Percentiles rank a stretch among this genome's conserved stretches.
phyloP scores from a whole-genome alignment of 805 yeast species.

The Wickerhamiella bombiphila region DNA sequence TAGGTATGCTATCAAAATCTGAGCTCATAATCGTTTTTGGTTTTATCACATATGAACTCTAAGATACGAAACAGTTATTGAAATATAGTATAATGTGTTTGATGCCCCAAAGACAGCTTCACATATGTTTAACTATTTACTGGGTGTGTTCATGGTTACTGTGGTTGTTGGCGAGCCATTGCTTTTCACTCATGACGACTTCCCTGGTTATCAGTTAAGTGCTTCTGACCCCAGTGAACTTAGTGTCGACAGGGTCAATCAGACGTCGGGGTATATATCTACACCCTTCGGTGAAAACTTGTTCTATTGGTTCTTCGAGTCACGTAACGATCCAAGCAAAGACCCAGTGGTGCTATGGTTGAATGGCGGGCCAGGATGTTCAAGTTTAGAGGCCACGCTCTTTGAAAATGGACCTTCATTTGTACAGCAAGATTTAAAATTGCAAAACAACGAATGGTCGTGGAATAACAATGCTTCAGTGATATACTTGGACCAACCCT shows the following conservation, averaged over 20 bases:
- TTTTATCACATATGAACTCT: too few relatives aligned
- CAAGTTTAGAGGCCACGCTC: conserved; percentile 76
- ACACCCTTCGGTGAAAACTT: conserved; percentile 48
- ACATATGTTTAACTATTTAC: too few relatives aligned
- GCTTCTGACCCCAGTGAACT: conserved; percentile 11
- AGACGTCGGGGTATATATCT: conserved; percentile 60
- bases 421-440: conserved; percentile 42
- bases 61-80: too few relatives aligned
- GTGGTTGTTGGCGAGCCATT: too few relatives aligned
- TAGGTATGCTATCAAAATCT: too few relatives aligned
- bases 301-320: conserved; percentile 88
- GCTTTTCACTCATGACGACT: conserved; percentile 5
- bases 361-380: conserved; percentile 95
- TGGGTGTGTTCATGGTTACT: too few relatives aligned
- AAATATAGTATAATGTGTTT: too few relatives aligned
- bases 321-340: conserved; percentile 68
- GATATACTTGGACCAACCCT: conserved; percentile 86
- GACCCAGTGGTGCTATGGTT: conserved; percentile 88
- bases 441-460: conserved; percentile 66
- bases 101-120: too few relatives aligned
- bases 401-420: conserved; percentile 86
- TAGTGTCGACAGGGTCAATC: conserved; percentile 41
- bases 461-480: conserved; percentile 90
- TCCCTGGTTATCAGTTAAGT: conserved; percentile 11
- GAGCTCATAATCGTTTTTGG: too few relatives aligned